Percentiles rank a stretch among this genome's conserved stretches.
These are phyloP conservation scores for Scenedesmus sp. DNA, from an alignment of 163 green algal genomes.

Conservation along the genomic window DNA sequence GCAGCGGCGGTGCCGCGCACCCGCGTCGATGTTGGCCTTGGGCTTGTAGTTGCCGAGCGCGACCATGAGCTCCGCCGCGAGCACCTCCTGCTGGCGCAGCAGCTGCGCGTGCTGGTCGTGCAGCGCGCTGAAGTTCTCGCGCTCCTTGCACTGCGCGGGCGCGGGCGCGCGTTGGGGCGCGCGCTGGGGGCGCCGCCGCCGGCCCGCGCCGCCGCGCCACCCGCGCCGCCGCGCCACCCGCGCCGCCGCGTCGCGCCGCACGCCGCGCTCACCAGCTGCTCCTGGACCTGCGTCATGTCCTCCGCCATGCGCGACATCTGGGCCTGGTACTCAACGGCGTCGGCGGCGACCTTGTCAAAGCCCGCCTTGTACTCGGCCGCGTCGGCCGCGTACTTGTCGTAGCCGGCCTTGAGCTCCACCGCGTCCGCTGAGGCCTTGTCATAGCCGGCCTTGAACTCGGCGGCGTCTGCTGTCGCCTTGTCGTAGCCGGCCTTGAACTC, in stretches of 20 bases:
- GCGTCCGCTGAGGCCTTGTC: conserved; percentile 53
- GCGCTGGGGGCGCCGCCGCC: too few species aligned
- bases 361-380: conserved; percentile 28
- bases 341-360: conserved; percentile 16
- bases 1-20: conserved; percentile 14
- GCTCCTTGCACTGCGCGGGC: too few species aligned
- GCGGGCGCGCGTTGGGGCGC: too few species aligned
- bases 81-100: conserved; percentile 59
- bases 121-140: conserved; percentile 20
- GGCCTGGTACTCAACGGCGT: conserved; percentile 36
- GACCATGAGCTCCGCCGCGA: conserved; percentile 59
- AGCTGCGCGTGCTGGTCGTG: conserved; percentile 53
- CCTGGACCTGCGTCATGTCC: conserved; percentile 43
- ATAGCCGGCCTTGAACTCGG: conserved; percentile 43
- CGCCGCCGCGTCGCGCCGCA: too few species aligned
- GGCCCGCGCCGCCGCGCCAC: too few species aligned
- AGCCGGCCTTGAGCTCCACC: conserved; percentile 36
- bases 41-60: conserved; percentile 61
- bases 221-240: too few species aligned
- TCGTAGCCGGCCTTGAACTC: conserved; percentile 41
- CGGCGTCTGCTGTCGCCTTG: conserved; percentile 28
- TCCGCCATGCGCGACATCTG: conserved; percentile 30
- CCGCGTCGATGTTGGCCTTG: conserved; percentile 50
- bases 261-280: conserved; percentile 38
- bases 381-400: conserved; percentile 40